phyloP scores from a whole-genome alignment of 768 basidiomycete species.

The Boletus rex-veris region DNA sequence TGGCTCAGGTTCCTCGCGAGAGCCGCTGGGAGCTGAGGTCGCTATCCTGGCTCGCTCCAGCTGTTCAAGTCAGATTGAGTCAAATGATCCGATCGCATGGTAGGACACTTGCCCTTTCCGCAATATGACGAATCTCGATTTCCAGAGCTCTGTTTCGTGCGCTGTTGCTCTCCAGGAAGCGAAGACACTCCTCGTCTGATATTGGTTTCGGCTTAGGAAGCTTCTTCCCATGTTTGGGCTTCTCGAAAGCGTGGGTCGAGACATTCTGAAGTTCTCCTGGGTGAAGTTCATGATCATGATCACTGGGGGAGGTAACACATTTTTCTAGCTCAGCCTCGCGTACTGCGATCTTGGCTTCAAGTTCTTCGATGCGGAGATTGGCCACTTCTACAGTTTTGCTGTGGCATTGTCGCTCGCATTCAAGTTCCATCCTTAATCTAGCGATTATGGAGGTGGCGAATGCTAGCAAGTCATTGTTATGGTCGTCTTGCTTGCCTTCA shows the following conservation, averaged over 20 bases:
- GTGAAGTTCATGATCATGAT: background rate
- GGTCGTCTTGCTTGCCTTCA: background rate
- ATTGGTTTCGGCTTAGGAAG: slow-evolving; percentile 20
- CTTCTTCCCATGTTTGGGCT: background rate
- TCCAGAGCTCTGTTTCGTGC: slow-evolving; percentile 44
- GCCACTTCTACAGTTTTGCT: slow-evolving; percentile 36
- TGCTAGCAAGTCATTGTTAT: slow-evolving; percentile 31
- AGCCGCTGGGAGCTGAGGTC: background rate
- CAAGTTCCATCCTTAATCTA: slow-evolving; percentile 41
- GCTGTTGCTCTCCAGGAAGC: slow-evolving; percentile 37
- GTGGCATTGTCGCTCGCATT: slow-evolving; percentile 44
- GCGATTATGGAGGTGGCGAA: slow-evolving; percentile 47
- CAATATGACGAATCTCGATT: slow-evolving; percentile 39
- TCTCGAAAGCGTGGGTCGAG: background rate
- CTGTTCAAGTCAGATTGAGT: slow-evolving; percentile 8
- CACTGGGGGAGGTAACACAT: slow-evolving; percentile 20
- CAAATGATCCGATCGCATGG: background rate
- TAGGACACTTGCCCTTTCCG: slow-evolving; percentile 31
- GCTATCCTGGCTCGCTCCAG: slow-evolving; percentile 20
- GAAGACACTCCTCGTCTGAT: slow-evolving; percentile 39
- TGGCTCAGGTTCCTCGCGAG: background rate
- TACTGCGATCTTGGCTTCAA: slow-evolving; percentile 53
- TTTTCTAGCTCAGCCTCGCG: slow-evolving; percentile 55
- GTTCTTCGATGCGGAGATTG: slow-evolving; percentile 39
- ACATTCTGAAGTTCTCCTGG: background rate